Evolutionary conservation across 495 filamentous ascomycete genomes (phyloP).

Genomic region (Penicillium paradoxum): DNA sequence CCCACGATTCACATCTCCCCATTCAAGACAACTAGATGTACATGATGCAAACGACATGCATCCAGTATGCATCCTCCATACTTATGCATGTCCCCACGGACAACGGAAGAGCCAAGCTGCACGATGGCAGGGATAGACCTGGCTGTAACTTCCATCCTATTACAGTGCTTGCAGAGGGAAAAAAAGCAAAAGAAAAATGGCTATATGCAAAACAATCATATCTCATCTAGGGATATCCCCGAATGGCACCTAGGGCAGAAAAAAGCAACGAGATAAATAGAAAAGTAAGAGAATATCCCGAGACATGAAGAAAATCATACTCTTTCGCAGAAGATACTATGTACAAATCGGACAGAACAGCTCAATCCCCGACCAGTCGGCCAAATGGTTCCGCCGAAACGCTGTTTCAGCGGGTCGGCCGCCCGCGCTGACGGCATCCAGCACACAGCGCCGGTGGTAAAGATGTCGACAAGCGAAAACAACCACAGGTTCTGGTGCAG

Average conservation of each 20-base stretch:
- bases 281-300: slow-evolving; percentile 3
- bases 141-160: neutral
- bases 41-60: neutral
- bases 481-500: slow-evolving; percentile 32
- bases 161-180: neutral
- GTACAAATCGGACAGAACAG: slow-evolving; percentile 39
- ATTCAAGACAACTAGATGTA: neutral
- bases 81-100: neutral
- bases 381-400: slow-evolving; percentile 19
- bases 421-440: slow-evolving; percentile 20
- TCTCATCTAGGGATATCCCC: slow-evolving; percentile 1
- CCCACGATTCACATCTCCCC: neutral
- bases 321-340: slow-evolving; percentile 12
- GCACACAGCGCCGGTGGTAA: slow-evolving; percentile 47
- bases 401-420: slow-evolving; percentile 17
- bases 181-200: neutral
- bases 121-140: neutral
- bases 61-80: neutral
- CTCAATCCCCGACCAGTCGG: slow-evolving; percentile 30
- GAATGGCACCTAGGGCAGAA: neutral
- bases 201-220: neutral
- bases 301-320: slow-evolving; percentile 18
- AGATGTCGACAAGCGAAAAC: slow-evolving; percentile 54
- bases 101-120: neutral
- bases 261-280: neutral